These are phyloP conservation scores for Hysterium pulicare DNA, from an alignment of 2,329 filamentous ascomycete genomes.

Conservation along the genomic window DNA sequence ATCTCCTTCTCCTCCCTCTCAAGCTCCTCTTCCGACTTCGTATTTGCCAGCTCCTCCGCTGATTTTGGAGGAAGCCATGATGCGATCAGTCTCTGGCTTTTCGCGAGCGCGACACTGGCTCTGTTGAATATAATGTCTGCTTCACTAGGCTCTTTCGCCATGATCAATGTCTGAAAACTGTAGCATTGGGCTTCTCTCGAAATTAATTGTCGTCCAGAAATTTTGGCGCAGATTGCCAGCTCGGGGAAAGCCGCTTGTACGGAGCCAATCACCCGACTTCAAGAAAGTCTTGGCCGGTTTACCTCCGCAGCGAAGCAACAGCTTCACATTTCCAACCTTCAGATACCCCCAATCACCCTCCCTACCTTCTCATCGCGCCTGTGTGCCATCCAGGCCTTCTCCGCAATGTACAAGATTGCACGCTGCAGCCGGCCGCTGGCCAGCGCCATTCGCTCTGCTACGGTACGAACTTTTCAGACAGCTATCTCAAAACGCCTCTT, in stretches of 20 bases:
- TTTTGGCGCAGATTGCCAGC: slow-evolving; percentile 7
- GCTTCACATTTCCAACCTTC: slow-evolving; percentile 22
- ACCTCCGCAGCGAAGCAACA: too few relatives aligned
- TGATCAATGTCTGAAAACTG: too few relatives aligned
- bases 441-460: slow-evolving; percentile 73
- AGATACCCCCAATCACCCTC: slow-evolving; percentile 9
- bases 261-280: too few relatives aligned
- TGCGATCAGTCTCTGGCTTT: slow-evolving; percentile 52
- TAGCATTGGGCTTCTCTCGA: too few relatives aligned
- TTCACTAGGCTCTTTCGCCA: slow-evolving; percentile 37
- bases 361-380: too few relatives aligned
- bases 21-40: slow-evolving; percentile 44
- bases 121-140: slow-evolving; percentile 56
- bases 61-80: slow-evolving; percentile 55
- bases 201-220: too few relatives aligned
- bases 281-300: slow-evolving; percentile 1
- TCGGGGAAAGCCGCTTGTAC: too few relatives aligned
- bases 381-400: slow-evolving; percentile 26
- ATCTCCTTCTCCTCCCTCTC: slow-evolving; percentile 54
- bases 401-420: slow-evolving; percentile 82
- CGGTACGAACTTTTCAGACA: slow-evolving; percentile 53
- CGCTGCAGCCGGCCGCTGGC: slow-evolving; percentile 72
- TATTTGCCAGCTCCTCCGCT: slow-evolving; percentile 34
- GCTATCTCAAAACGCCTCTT: slow-evolving; percentile 26
- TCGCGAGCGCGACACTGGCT: slow-evolving; percentile 52